Conservation (phyloP, 306 rosid genomes). For the Quercus alba region DNA sequence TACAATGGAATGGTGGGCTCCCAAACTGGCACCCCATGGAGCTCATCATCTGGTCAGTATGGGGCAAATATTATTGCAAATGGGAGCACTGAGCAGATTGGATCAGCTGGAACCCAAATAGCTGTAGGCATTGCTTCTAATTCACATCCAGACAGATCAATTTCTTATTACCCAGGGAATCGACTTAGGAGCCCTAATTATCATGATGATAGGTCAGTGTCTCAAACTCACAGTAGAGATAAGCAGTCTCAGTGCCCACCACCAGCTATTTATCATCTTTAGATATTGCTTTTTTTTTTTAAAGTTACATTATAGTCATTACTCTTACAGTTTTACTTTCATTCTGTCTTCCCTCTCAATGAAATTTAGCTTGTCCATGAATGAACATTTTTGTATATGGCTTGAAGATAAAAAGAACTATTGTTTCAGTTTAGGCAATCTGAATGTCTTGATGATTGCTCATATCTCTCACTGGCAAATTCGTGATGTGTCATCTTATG, state of each 20-base stretch:
- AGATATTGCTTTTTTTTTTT: neutral
- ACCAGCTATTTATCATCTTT: conserved; percentile 19
- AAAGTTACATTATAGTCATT: neutral
- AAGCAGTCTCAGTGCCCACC: neutral
- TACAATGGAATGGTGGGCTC: conserved; percentile 2
- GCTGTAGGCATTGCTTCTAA: neutral
- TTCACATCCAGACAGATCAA: conserved; percentile 9
- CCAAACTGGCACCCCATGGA: neutral
- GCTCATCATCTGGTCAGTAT: conserved; percentile 4
- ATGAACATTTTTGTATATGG: neutral
- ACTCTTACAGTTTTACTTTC: neutral
- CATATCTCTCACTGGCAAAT: too few relatives aligned
- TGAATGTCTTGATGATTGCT: neutral
- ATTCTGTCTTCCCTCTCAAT: neutral
- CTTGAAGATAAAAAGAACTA: neutral
- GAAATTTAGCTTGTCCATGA: neutral
- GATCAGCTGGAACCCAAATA: conserved; percentile 8
- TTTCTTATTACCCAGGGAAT: conserved; percentile 6
- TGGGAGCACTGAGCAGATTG: conserved; percentile 24
- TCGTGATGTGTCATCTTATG: neutral
- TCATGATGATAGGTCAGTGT: conserved; percentile 13
- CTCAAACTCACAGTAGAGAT: neutral
- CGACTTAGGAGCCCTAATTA: conserved; percentile 1
- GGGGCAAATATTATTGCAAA: conserved; percentile 7
- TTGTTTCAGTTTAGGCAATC: neutral